Percentiles rank a stretch among this genome's conserved stretches.
phyloP scores from a whole-genome alignment of 2,329 filamentous ascomycete genomes.

The Claviceps spartinae region DNA sequence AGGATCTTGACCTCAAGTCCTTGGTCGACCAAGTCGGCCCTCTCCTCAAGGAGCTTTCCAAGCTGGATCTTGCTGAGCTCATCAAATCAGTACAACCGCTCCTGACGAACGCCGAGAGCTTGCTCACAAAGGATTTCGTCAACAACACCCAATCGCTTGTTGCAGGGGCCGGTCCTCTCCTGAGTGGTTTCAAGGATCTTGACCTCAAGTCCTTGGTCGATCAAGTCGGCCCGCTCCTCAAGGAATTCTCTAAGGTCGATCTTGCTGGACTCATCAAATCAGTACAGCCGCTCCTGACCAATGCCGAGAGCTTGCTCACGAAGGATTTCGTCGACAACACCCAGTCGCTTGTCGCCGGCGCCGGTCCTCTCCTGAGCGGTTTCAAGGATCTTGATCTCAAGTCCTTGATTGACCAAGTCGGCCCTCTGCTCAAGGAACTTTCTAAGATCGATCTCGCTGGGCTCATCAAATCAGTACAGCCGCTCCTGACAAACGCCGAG shows the following conservation, averaged over 20 bases:
- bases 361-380: slow-evolving; percentile 19
- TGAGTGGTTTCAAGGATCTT: slow-evolving; percentile 20
- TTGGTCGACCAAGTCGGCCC: slow-evolving; percentile 12
- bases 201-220: slow-evolving; percentile 10
- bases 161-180: slow-evolving; percentile 16
- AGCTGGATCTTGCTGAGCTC: slow-evolving; percentile 3
- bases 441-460: slow-evolving; percentile 3
- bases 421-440: slow-evolving; percentile 17
- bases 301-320: slow-evolving; percentile 2
- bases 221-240: slow-evolving; percentile 17
- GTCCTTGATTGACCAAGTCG: slow-evolving; percentile 5
- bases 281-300: slow-evolving; percentile 8
- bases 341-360: slow-evolving; percentile 8
- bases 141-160: slow-evolving; percentile 7
- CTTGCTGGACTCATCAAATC: too few species aligned
- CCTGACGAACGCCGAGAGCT: slow-evolving; percentile 5
- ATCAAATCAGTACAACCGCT: slow-evolving; percentile 8
- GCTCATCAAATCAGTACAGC: too few species aligned
- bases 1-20: slow-evolving; percentile 15
- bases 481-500: slow-evolving; percentile 3
- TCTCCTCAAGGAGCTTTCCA: slow-evolving; percentile 12
- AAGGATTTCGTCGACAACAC: slow-evolving; percentile 12
- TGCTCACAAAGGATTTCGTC: slow-evolving; percentile 11
- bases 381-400: slow-evolving; percentile 19
- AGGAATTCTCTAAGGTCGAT: too few species aligned